Percentiles rank a stretch among this genome's conserved stretches.
Conservation (phyloP, 2,329 filamentous ascomycete species). For the Calonectria hongkongensis region DNA sequence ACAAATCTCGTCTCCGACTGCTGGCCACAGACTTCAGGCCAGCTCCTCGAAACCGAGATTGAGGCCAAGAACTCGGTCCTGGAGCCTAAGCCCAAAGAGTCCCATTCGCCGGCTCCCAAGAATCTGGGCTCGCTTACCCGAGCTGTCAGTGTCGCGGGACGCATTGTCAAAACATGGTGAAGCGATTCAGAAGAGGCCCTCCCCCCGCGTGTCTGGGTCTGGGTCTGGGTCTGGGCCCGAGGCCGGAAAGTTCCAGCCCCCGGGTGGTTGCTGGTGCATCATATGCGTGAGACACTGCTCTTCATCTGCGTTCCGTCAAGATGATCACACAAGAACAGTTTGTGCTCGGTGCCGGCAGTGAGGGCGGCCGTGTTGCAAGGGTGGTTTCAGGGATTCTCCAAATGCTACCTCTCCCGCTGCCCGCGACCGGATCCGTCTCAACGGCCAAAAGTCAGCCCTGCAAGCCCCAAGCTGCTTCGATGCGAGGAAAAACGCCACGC, state of each 20-base stretch:
- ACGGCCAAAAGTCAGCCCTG: not conserved
- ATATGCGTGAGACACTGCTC: constrained; percentile 25
- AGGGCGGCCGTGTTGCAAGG: constrained; percentile 47
- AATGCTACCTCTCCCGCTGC: constrained; percentile 38
- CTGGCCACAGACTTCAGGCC: constrained; percentile 1
- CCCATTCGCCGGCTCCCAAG: not conserved
- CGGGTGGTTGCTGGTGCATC: constrained; percentile 20
- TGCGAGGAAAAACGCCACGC: constrained; percentile 12
- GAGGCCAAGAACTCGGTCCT: constrained; percentile 11
- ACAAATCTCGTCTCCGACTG: constrained; percentile 24
- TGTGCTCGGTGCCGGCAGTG: constrained; percentile 40
- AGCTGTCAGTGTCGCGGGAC: not conserved
- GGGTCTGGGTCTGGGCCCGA: not conserved
- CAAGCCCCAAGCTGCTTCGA: not conserved
- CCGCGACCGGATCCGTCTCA: constrained; percentile 34
- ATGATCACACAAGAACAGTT: constrained; percentile 48
- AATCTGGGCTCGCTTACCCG: constrained; percentile 25
- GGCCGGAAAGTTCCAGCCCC: constrained; percentile 5
- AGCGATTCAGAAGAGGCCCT: constrained; percentile 29
- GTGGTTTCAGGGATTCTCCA: constrained; percentile 50
- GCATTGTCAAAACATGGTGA: constrained; percentile 20
- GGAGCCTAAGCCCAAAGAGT: constrained; percentile 25
- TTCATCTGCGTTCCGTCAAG: constrained; percentile 44
- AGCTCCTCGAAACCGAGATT: constrained; percentile 32
- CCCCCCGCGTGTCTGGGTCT: too few relatives aligned